phyloP scores from a whole-genome alignment of 805 yeast genomes.

The Kazachstania kunashirensis region DNA sequence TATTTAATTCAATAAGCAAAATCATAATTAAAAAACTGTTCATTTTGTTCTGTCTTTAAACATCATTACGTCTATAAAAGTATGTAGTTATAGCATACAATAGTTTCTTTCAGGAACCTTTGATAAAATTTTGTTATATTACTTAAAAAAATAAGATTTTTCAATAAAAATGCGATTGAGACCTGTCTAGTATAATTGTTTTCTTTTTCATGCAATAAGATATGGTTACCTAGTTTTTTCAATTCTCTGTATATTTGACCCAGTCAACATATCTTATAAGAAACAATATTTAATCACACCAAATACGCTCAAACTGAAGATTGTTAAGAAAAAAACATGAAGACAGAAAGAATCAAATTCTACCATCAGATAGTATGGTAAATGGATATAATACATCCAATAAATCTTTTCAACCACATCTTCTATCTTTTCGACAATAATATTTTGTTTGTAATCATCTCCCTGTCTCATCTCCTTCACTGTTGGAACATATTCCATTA shows the following conservation, averaged over 20 bases:
- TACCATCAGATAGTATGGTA: conserved; percentile 38
- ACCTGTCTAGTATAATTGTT: too few species aligned
- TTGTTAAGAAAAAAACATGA: conserved; percentile 31
- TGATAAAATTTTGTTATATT: too few species aligned
- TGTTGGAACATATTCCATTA: conserved; percentile 8
- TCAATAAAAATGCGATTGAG: too few species aligned
- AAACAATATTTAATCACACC: conserved; percentile 30
- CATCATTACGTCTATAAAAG: too few species aligned
- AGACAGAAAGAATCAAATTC: conserved; percentile 34
- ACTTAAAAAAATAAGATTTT: too few species aligned
- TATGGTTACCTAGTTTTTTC: background rate
- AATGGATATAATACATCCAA: conserved; percentile 38
- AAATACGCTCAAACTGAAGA: conserved; percentile 32
- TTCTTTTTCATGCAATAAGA: too few species aligned
- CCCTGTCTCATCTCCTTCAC: conserved; percentile 9
- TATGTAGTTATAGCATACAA: too few species aligned
- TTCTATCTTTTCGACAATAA: conserved; percentile 19
- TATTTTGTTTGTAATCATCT: conserved; percentile 8
- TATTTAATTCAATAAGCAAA: too few species aligned
- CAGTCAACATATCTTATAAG: conserved; percentile 7
- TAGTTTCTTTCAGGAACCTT: too few species aligned
- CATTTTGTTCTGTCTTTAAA: too few species aligned
- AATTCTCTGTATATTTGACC: background rate
- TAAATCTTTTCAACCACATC: conserved; percentile 28
- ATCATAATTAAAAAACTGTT: too few species aligned